Conservation (phyloP, 2,329 filamentous ascomycete species). For the Colletotrichum sp. region DNA sequence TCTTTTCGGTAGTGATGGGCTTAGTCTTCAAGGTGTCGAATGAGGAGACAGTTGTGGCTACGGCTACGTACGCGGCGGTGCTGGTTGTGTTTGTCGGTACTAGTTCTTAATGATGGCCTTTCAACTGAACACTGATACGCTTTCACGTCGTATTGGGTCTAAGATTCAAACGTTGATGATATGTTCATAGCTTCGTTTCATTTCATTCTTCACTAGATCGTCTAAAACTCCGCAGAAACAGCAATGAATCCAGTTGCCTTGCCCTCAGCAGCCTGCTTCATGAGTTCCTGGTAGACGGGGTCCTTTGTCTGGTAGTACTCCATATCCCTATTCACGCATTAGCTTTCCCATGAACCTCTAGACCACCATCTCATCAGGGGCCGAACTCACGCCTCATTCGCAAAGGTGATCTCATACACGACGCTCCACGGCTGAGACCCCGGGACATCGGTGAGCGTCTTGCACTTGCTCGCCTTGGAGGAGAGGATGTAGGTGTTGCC, state of each 20-base stretch:
- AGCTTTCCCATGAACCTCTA: not conserved
- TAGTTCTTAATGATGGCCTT: not conserved
- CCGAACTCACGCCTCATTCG: not conserved
- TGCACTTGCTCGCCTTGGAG: slow-evolving; percentile 17
- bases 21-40: not conserved
- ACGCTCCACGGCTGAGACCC: slow-evolving; percentile 13
- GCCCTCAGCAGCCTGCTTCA: slow-evolving; percentile 15
- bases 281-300: slow-evolving; percentile 14
- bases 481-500: slow-evolving; percentile 13
- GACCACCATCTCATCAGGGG: not conserved
- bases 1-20: not conserved
- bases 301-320: slow-evolving; percentile 19
- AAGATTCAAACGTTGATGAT: not conserved
- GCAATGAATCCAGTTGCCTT: slow-evolving; percentile 13
- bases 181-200: not conserved
- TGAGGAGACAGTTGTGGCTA: not conserved
- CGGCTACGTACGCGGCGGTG: not conserved
- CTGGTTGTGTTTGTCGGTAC: not conserved
- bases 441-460: slow-evolving; percentile 8
- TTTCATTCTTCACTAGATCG: not conserved
- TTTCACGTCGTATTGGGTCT: not conserved
- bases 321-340: not conserved
- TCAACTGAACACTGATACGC: rapidly evolving
- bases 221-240: slow-evolving; percentile 5
- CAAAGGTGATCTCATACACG: slow-evolving; percentile 15